Evolutionary conservation across 202 grass and related monocot genomes (phyloP).

Genomic region (Dendrocalamus latiflorus): DNA sequence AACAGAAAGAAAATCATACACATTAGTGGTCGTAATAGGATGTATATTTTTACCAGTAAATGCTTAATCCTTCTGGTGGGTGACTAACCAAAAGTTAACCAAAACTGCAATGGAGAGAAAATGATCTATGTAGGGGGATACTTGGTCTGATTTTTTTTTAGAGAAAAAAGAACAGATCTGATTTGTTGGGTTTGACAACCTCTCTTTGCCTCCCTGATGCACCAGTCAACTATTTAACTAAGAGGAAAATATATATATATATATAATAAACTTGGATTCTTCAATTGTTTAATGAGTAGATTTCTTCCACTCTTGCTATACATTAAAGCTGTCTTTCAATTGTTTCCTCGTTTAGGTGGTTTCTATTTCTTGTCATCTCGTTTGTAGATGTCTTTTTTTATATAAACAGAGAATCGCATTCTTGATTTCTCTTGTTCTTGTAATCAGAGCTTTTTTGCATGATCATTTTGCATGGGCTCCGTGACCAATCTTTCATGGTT

Average conservation of each 20-base stretch:
- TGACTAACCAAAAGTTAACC: not conserved
- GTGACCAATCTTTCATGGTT: not conserved
- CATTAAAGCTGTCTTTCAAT: not conserved
- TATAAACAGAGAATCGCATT: not conserved
- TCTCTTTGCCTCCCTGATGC: not conserved
- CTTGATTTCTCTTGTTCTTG: not conserved
- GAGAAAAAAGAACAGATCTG: not conserved
- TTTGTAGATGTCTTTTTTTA: not conserved
- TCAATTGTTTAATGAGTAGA: slow-evolving; percentile 12
- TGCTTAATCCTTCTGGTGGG: not conserved
- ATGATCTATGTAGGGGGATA: not conserved
- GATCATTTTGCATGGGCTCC: not conserved
- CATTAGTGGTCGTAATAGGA: not conserved
- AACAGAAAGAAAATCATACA: not conserved
- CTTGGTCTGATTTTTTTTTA: not conserved
- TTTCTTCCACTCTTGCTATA: slow-evolving; percentile 1
- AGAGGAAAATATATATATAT: not conserved
- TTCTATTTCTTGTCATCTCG: not conserved
- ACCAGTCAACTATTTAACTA: slow-evolving; percentile 32
- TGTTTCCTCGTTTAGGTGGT: not conserved
- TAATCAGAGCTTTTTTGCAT: not conserved
- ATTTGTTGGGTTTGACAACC: not conserved
- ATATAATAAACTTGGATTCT: slow-evolving; percentile 3
- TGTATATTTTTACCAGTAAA: not conserved
- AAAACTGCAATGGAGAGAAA: not conserved